These are phyloP conservation scores for Eimeria acervulina DNA, from an alignment of 169 alveolate species.

Conservation along the genomic window DNA sequence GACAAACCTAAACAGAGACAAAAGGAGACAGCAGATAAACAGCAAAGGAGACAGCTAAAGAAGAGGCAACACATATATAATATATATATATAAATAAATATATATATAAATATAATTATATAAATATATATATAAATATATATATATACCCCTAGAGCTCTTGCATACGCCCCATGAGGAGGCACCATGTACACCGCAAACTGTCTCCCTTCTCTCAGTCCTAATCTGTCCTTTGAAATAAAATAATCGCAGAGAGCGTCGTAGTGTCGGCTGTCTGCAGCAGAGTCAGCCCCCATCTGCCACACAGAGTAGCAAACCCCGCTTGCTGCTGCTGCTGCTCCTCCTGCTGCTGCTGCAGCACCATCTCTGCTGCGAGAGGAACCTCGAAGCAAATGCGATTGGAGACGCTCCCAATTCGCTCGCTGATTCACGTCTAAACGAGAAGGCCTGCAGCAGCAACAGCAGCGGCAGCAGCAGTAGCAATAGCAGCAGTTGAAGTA, in stretches of 20 bases:
- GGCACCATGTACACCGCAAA: slow-evolving; percentile 89
- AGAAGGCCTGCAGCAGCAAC: slow-evolving; percentile 32
- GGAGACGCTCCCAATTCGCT: slow-evolving; percentile 68
- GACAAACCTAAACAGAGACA: too few relatives aligned
- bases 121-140: background rate
- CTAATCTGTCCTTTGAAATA: slow-evolving; percentile 87
- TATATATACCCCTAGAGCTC: slow-evolving; percentile 61
- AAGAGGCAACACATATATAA: too few relatives aligned
- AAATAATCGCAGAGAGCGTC: slow-evolving; percentile 88
- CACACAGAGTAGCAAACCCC: slow-evolving; percentile 85
- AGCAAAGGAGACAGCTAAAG: too few relatives aligned
- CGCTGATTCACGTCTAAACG: slow-evolving; percentile 76
- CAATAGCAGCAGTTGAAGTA: slow-evolving; percentile 10
- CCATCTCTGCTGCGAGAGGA: background rate
- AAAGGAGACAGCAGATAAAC: too few relatives aligned
- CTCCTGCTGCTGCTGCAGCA: background rate
- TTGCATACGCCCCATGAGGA: slow-evolving; percentile 84
- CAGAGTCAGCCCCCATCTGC: slow-evolving; percentile 89
- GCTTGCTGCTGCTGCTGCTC: background rate
- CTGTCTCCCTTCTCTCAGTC: slow-evolving; percentile 87
- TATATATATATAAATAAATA: background rate
- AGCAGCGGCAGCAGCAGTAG: slow-evolving; percentile 16
- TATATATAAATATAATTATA: too few relatives aligned
- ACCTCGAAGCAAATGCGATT: slow-evolving; percentile 57
- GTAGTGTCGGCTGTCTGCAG: slow-evolving; percentile 86